Evolutionary conservation across 495 filamentous ascomycete species (phyloP).

Genomic region (Xylaria palmicola): DNA sequence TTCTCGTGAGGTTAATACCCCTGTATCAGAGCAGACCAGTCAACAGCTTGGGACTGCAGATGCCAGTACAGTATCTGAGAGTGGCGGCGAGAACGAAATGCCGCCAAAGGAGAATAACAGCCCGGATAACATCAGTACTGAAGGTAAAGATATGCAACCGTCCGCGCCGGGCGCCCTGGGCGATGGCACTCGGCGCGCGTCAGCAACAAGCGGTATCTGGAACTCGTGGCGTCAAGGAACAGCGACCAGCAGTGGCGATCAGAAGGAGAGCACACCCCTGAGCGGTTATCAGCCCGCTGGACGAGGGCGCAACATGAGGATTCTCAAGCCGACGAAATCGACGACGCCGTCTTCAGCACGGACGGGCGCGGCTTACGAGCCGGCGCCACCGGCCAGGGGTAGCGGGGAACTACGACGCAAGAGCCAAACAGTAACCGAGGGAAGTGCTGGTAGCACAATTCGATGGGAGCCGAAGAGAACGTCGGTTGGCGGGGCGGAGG

Average conservation of each 20-base stretch:
- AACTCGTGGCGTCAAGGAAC: constrained; percentile 67
- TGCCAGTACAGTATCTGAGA: constrained; percentile 37
- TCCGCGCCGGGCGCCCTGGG: constrained; percentile 21
- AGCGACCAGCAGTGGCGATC: constrained; percentile 44
- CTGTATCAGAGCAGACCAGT: constrained; percentile 32
- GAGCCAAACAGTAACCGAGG: constrained; percentile 35
- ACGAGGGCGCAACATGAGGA: constrained; percentile 69
- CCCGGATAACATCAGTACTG: constrained; percentile 18
- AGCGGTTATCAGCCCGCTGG: constrained; percentile 59
- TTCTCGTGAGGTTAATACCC: constrained; percentile 20
- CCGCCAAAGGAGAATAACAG: constrained; percentile 23
- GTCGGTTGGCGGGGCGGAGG: constrained; percentile 20
- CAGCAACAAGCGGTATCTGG: constrained; percentile 57
- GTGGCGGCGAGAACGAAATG: constrained; percentile 40
- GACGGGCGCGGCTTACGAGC: constrained; percentile 49
- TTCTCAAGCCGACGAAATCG: constrained; percentile 66
- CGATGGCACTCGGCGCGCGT: constrained; percentile 41
- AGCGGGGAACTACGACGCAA: constrained; percentile 43
- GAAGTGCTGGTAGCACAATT: constrained; percentile 28
- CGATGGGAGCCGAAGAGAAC: constrained; percentile 44
- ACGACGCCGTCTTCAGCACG: constrained; percentile 43
- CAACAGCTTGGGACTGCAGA: constrained; percentile 32
- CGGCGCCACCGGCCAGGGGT: constrained; percentile 32
- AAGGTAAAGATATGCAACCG: constrained; percentile 31
- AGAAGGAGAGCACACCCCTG: constrained; percentile 46